Conservation (phyloP, 75 land plant species). For the Cupressus sempervirens region DNA sequence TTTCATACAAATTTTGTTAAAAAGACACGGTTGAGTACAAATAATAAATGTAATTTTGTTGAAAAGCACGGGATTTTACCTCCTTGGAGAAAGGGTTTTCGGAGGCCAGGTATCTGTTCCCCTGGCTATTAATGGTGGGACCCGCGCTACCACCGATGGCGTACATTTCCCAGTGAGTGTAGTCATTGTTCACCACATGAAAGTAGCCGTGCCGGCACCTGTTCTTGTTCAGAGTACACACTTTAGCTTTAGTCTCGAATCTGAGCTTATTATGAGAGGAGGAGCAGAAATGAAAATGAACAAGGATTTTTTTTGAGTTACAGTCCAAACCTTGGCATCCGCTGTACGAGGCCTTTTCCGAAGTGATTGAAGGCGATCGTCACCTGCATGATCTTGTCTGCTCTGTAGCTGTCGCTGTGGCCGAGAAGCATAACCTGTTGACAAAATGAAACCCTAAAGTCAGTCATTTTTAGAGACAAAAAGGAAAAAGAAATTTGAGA, state of each 20-base stretch:
- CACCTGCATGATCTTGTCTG: slow-evolving; percentile 42
- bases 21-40: neutral
- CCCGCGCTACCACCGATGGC: slow-evolving; percentile 54
- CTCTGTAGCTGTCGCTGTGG: slow-evolving; percentile 20
- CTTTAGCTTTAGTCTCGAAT: neutral
- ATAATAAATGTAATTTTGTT: neutral
- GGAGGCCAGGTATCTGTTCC: slow-evolving; percentile 42
- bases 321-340: slow-evolving; percentile 34
- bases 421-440: slow-evolving; percentile 36
- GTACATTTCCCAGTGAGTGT: slow-evolving; percentile 58
- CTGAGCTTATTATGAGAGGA: neutral
- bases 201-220: slow-evolving; percentile 33
- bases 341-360: slow-evolving; percentile 37
- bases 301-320: no score
- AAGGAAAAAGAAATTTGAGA: neutral
- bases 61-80: neutral
- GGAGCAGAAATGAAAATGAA: neutral
- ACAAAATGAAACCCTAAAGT: no score
- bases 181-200: slow-evolving; percentile 53
- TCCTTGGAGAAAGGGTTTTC: slow-evolving; percentile 10
- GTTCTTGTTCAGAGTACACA: neutral
- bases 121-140: slow-evolving; percentile 52
- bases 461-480: neutral
- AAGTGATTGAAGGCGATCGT: slow-evolving; percentile 50
- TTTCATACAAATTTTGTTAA: no score